Evolutionary conservation across 1,284 basidiomycete species (phyloP), one percentile per base, ranked within the genome.

Genomic region (Pseudozyma sp.): DNA sequence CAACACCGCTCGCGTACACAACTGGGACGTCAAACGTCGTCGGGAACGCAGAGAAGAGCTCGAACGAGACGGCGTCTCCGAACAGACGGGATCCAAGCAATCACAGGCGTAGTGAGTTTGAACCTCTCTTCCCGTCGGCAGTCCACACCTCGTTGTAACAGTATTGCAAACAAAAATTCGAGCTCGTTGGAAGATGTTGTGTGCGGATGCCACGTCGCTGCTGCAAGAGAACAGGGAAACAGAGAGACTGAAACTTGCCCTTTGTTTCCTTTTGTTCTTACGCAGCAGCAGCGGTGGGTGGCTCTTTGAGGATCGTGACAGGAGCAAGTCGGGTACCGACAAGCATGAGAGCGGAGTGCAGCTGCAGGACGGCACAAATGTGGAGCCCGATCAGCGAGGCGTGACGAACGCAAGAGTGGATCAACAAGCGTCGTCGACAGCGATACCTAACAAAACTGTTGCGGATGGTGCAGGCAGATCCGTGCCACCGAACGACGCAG

Each of bases 1-100:
- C 67, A 98, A 98, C 84, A 96, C 93, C 30, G 96, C 96, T 8
- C 88, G 96, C 39, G 92, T 97, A 56, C 97, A 97, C 85, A 99
- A 99, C 82, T 95, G 92, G 92, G 94, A 96, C 83, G 94, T 96
- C 46, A 93, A 93, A 83, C 87, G 91, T 69, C 87, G 94, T 80
- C 87, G 92, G 81, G 90, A 92, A 56, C 56, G 73, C 33, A 65
- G 68, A 57, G 68, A 75, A 52, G 58, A 68, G 65, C 65, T 68
- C 29, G 68, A 75, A 43, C 31, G 54, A 3, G 48, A 68, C 8
- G 68, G 68, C 35, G 39, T 70, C 37, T 51, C 55, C 47, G 59
- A 46, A 14, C 62, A 52, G 35, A 50, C 49, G 16, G 53, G 17
- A 40, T 35, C 49, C 6, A 62, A 59, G 33, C 30, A 54, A 24